phyloP scores from a whole-genome alignment of 139 green algal species.

The Picocystis salinarum region DNA sequence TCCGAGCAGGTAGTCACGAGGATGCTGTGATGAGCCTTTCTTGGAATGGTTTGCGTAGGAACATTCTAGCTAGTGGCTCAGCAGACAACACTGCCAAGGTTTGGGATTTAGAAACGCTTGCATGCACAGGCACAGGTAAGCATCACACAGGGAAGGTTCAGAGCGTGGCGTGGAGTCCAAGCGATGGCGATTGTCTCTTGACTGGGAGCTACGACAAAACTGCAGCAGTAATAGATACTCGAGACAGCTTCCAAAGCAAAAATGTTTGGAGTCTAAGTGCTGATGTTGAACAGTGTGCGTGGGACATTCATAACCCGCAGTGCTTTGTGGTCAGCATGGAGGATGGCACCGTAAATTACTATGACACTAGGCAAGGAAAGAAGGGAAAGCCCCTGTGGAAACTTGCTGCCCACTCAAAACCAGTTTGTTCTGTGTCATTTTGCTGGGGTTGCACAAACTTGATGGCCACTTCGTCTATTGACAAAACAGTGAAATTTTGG shows the following conservation, averaged over 20 bases:
- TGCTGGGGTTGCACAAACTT: slow-evolving; percentile 38
- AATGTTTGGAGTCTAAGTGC: slow-evolving; percentile 41
- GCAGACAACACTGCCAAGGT: slow-evolving; percentile 77
- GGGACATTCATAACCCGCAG: slow-evolving; percentile 52
- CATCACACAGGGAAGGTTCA: slow-evolving; percentile 87
- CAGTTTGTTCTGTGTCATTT: slow-evolving; percentile 16
- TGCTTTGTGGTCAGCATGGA: slow-evolving; percentile 55
- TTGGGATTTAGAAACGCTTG: slow-evolving; percentile 18
- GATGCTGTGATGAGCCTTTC: slow-evolving; percentile 71
- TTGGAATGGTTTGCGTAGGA: slow-evolving; percentile 74
- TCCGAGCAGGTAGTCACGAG: slow-evolving; percentile 60
- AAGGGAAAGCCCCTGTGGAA: slow-evolving; percentile 36
- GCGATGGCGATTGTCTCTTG: slow-evolving; percentile 62
- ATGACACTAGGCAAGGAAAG: slow-evolving; percentile 10
- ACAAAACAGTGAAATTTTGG: slow-evolving; percentile 94
- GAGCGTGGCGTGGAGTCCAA: slow-evolving; percentile 80
- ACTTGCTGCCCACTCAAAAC: slow-evolving; percentile 62
- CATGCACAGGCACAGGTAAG: slow-evolving; percentile 53
- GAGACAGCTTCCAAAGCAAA: neutral
- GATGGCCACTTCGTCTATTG: slow-evolving; percentile 69
- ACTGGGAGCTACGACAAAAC: slow-evolving; percentile 66
- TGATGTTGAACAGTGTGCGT: slow-evolving; percentile 73
- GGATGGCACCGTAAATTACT: slow-evolving; percentile 16
- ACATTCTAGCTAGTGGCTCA: slow-evolving; percentile 68
- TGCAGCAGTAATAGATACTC: slow-evolving; percentile 37